A percentile compares a stretch with the other conserved stretches of the same genome.
phyloP scores from a whole-genome alignment of 345 rosid genomes.

The Eutrema yunnanense region DNA sequence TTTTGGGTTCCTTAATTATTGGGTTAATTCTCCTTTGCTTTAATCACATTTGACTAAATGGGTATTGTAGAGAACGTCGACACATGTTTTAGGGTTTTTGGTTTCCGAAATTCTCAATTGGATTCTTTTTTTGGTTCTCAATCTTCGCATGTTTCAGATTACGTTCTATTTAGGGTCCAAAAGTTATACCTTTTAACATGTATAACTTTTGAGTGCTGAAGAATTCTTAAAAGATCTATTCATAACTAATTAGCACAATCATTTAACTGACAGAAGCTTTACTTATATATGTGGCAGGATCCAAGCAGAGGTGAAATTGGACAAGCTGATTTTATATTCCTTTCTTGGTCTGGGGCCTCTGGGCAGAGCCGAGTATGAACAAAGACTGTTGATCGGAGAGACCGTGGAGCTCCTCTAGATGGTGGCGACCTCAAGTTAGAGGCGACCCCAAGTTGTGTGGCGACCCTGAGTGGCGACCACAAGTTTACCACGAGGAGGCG shows the following conservation, averaged over 20 bases:
- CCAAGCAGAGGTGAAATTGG: background rate
- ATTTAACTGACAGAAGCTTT: background rate
- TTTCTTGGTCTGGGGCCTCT: background rate
- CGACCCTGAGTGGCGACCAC: too few relatives aligned
- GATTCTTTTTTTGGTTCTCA: background rate
- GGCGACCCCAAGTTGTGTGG: too few relatives aligned
- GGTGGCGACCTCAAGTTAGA: too few relatives aligned
- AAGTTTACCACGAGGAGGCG: too few relatives aligned
- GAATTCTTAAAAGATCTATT: too few relatives aligned
- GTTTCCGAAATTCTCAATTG: background rate
- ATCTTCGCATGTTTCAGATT: background rate
- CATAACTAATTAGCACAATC: background rate
- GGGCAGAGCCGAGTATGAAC: conserved; percentile 53
- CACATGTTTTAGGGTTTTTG: conserved; percentile 10
- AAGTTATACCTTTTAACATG: background rate
- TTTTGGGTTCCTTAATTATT: background rate
- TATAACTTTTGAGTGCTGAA: too few relatives aligned
- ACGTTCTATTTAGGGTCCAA: background rate
- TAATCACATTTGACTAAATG: background rate
- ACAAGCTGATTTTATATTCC: background rate
- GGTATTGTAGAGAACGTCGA: background rate
- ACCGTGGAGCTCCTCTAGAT: too few relatives aligned
- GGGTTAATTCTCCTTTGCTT: background rate
- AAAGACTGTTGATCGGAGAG: too few relatives aligned
- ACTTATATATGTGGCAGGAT: background rate